Evolutionary conservation across 176 grass and related monocot species (phyloP), one percentile per base, ranked within the genome.

Genomic region (Triticum monococcum): DNA sequence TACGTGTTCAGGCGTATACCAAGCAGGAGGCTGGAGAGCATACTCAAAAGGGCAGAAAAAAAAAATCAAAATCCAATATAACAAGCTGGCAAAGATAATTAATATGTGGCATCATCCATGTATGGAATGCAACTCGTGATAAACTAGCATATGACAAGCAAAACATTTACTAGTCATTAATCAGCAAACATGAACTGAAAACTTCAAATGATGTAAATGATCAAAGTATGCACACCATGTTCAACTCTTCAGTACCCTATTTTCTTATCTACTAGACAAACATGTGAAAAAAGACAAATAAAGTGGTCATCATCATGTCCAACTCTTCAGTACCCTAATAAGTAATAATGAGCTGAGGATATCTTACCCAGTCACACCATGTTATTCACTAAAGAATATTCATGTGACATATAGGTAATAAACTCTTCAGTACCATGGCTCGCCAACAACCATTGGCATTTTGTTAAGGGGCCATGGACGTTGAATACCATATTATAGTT

Each of bases 1-100:
- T 84, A 99, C 94, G 81, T 99, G 97, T 90, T 96, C 94, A 70
- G 89, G 9, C 63, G 85, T 93, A 88, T 99, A 96, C 88, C 87
- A 91, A 85, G 92, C 65, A 77, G 97, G 97, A 92, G 94, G 97
- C 85, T 93, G 94, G 54, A 96, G 90, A 79, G 97, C 97, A 90
- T 96, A 88, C 66, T 99, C 94, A 80, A 99, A 99, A 43, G 94
- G 90, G 72, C 83, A 84, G 87, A 99, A 96, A 89, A 99, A 94
- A 59, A 82, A 75, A 74, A 28, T 41, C 40, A 26, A 73, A 84
- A 86, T 22, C 20, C 2, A 70, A 18, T 80, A 31, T 22, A 87
- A 57, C 28, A 12, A 84, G 14, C 20, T 46, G n/a, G 46, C 20
- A 89, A 50, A 12, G 12, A 43, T 0, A 12, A 41, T 41, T 11